phyloP scores from a whole-genome alignment of 163 green algal genomes.

The Scenedesmus sp. region DNA sequence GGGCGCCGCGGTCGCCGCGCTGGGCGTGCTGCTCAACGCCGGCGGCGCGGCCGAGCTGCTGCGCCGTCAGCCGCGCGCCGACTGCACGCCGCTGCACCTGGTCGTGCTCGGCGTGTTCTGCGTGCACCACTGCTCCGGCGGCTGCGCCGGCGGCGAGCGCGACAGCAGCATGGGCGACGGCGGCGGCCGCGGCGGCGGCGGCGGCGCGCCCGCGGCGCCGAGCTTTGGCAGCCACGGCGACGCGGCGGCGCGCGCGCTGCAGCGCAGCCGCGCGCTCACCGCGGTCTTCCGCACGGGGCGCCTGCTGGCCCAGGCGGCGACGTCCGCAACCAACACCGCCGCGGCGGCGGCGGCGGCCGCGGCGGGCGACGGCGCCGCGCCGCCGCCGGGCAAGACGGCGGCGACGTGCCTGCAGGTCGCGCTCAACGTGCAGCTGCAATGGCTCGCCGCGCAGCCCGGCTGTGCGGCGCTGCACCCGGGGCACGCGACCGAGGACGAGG shows the following conservation, averaged over 20 bases:
- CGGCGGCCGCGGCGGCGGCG: neutral
- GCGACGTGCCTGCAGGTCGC: constrained; percentile 44
- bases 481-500: constrained; percentile 19
- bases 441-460: constrained; percentile 48
- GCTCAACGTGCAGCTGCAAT: constrained; percentile 57
- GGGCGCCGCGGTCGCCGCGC: constrained; percentile 41
- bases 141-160: constrained; percentile 7
- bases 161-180: too few species aligned
- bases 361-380: neutral
- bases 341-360: neutral
- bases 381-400: constrained; percentile 4
- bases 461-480: neutral
- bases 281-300: constrained; percentile 1
- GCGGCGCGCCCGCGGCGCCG: neutral
- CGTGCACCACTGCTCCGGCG: constrained; percentile 48
- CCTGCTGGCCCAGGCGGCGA: constrained; percentile 15
- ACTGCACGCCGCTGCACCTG: constrained; percentile 57
- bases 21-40: constrained; percentile 43
- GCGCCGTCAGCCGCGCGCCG: constrained; percentile 20
- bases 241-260: constrained; percentile 16
- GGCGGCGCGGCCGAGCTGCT: constrained; percentile 19
- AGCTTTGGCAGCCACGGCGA: constrained; percentile 3
- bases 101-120: constrained; percentile 56
- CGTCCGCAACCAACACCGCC: neutral
- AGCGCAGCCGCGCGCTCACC: constrained; percentile 14